These are phyloP conservation scores for Cryptosporidium felis DNA, from an alignment of 169 alveolate genomes.

Conservation along the genomic window DNA sequence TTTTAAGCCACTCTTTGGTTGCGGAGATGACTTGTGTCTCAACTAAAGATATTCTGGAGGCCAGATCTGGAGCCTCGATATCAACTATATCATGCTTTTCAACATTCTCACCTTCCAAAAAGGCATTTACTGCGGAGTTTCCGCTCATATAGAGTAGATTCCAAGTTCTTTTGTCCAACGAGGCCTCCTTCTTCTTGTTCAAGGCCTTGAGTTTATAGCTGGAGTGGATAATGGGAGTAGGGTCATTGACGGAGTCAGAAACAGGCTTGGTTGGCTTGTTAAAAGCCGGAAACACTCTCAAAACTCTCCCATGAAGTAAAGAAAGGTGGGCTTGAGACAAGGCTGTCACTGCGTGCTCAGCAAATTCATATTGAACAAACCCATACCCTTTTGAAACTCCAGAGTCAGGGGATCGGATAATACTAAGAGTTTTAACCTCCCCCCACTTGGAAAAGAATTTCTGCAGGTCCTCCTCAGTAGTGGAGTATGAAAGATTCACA, in stretches of 20 bases:
- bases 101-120: conserved; percentile 83
- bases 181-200: conserved; percentile 78
- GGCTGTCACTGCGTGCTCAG: conserved; percentile 82
- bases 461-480: conserved; percentile 87
- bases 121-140: conserved; percentile 90
- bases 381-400: conserved; percentile 79
- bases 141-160: conserved; percentile 93
- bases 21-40: conserved; percentile 92
- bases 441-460: conserved; percentile 76
- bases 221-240: conserved; percentile 80
- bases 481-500: conserved; percentile 88
- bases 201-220: conserved; percentile 80
- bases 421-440: conserved; percentile 63
- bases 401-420: conserved; percentile 72
- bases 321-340: conserved; percentile 74
- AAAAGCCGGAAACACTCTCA: conserved; percentile 72
- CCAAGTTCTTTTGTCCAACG: conserved; percentile 91
- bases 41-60: conserved; percentile 89
- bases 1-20: conserved; percentile 92
- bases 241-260: conserved; percentile 75
- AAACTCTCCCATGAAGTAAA: conserved; percentile 77
- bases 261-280: conserved; percentile 71
- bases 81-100: conserved; percentile 85
- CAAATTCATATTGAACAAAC: conserved; percentile 80
- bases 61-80: conserved; percentile 81